Conservation (phyloP, 768 basidiomycete genomes). For the Macrolepiota dolichaula region DNA sequence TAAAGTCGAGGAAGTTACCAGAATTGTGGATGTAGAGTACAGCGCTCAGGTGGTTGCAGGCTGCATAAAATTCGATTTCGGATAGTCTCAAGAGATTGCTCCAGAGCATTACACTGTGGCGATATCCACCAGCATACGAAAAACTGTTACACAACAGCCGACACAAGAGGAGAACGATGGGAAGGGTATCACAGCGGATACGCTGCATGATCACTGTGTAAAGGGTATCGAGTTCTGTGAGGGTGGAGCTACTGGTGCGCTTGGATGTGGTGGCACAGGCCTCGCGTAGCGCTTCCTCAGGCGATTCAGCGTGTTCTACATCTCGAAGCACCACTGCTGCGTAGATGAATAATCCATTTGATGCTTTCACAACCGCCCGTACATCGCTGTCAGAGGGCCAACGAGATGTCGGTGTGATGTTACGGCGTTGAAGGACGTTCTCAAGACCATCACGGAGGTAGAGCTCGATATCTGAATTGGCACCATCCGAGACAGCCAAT, state of each 20-base stretch:
- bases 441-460: constrained; percentile 5
- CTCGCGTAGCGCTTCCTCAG: background rate
- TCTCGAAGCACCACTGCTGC: constrained; percentile 22
- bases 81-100: background rate
- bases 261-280: background rate
- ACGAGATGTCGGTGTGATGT: too few relatives aligned
- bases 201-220: constrained; percentile 11
- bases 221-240: constrained; percentile 14
- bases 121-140: too few relatives aligned
- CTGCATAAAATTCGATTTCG: background rate
- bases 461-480: constrained; percentile 1
- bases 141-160: background rate
- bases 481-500: background rate
- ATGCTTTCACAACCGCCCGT: constrained; percentile 14
- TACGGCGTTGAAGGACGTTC: background rate
- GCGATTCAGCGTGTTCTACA: constrained; percentile 13
- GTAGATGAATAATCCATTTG: constrained; percentile 24
- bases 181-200: constrained; percentile 22
- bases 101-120: background rate
- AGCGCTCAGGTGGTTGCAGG: background rate
- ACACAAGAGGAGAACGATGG: background rate
- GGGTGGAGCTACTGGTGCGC: background rate
- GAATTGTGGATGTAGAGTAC: background rate
- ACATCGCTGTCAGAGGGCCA: constrained; percentile 15
- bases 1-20: background rate